Conservation (phyloP, 345 rosid species). For the Camelina laxa region DNA sequence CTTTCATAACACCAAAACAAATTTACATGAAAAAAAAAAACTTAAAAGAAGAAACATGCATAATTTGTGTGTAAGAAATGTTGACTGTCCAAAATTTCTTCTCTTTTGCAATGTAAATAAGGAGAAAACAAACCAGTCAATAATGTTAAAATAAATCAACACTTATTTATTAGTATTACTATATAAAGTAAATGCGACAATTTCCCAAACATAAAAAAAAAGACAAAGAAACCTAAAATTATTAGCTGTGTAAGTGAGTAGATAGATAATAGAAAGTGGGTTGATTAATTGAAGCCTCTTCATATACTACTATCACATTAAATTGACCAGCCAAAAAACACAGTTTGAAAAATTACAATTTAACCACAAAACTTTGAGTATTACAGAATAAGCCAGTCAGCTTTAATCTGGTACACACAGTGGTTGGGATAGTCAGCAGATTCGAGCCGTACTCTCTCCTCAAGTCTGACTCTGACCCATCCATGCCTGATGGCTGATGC, state of each 20-base stretch:
- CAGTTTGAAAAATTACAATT: neutral
- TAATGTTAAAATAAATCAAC: neutral
- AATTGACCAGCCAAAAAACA: neutral
- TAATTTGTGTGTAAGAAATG: neutral
- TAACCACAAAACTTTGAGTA: neutral
- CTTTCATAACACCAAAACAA: neutral
- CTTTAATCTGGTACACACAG: conserved; percentile 40
- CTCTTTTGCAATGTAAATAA: neutral
- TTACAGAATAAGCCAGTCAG: conserved; percentile 15
- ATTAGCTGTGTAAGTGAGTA: neutral
- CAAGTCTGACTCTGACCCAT: conserved; percentile 26
- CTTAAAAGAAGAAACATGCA: neutral
- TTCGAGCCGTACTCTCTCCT: conserved; percentile 42
- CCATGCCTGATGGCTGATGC: too few relatives aligned
- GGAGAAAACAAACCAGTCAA: neutral
- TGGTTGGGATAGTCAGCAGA: conserved; percentile 44
- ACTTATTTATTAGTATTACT: neutral
- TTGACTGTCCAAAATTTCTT: neutral
- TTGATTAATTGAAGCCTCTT: neutral
- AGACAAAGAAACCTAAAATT: neutral
- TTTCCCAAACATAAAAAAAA: neutral
- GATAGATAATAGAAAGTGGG: too few relatives aligned
- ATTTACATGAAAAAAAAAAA: neutral
- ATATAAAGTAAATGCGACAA: neutral
- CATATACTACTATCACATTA: conserved; percentile 16